These are phyloP conservation scores for Avena eriantha DNA, from an alignment of 176 grass and related monocot species.

Conservation along the genomic window DNA sequence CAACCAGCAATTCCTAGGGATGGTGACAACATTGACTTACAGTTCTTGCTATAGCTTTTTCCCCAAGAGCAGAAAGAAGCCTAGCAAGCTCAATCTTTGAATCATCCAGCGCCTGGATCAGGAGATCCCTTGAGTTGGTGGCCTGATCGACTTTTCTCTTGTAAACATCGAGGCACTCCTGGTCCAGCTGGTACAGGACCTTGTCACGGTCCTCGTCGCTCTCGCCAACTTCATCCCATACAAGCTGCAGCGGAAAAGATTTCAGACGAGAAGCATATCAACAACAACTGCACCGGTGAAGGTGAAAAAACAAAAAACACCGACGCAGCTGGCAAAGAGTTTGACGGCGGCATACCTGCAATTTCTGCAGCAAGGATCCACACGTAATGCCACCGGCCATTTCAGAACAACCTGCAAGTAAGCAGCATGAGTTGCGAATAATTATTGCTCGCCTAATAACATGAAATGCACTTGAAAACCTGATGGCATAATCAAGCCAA, in stretches of 20 bases:
- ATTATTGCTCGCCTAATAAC: neutral
- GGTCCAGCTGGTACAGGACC: conserved; percentile 89
- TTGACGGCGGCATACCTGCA: conserved; percentile 61
- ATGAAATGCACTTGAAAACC: conserved; percentile 19
- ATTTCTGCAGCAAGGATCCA: conserved; percentile 90
- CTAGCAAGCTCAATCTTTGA: conserved; percentile 93
- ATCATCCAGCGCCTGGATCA: conserved; percentile 92
- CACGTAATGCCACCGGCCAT: conserved; percentile 81
- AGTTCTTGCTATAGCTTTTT: conserved; percentile 81
- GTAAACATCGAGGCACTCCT: conserved; percentile 98
- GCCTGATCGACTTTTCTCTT: conserved; percentile 99
- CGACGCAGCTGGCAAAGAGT: neutral
- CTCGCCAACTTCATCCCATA: conserved; percentile 99
- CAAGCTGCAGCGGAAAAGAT: conserved; percentile 49
- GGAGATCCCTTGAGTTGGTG: conserved; percentile 77
- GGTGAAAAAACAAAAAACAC: neutral
- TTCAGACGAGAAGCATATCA: neutral
- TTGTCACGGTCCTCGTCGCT: conserved; percentile 95
- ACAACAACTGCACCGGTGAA: conserved; percentile 8
- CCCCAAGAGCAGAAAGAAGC: conserved; percentile 89
- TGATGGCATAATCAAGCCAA: neutral
- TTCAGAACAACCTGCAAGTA: conserved; percentile 46
- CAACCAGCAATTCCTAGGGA: neutral
- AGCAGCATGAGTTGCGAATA: conserved; percentile 7
- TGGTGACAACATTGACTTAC: conserved; percentile 52